A percentile compares a stretch with the other conserved stretches of the same genome.
Evolutionary conservation across 192 early-diverging fungal genomes (phyloP).

Genomic region (Entomortierella lignicola): DNA sequence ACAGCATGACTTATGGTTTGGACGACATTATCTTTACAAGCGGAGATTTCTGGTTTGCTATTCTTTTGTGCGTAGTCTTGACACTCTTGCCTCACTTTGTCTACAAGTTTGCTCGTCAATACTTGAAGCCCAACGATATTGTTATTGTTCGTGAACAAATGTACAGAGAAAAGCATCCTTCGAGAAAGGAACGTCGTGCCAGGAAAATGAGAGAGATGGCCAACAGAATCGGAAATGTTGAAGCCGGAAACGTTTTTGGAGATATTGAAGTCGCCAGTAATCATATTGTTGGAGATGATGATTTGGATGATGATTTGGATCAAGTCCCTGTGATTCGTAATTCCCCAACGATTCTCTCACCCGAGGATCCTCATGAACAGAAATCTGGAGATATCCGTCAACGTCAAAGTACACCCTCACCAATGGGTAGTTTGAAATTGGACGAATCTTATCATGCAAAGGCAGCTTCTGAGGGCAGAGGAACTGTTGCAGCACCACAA

Average conservation of each 20-base stretch:
- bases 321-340: conserved; percentile 46
- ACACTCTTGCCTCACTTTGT: conserved; percentile 82
- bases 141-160: conserved; percentile 88
- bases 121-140: conserved; percentile 82
- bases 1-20: conserved; percentile 64
- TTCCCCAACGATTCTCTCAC: conserved; percentile 44
- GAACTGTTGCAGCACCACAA: no score
- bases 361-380: conserved; percentile 39
- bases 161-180: conserved; percentile 49
- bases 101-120: conserved; percentile 73
- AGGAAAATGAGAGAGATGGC: conserved; percentile 43
- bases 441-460: conserved; percentile 36
- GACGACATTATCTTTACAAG: conserved; percentile 70
- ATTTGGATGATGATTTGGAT: conserved; percentile 38
- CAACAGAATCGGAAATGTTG: conserved; percentile 17
- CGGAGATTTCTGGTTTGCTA: conserved; percentile 75
- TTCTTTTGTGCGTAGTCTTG: conserved; percentile 66
- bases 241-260: conserved; percentile 28
- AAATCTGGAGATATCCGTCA: conserved; percentile 45
- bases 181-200: conserved; percentile 51
- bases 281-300: conserved; percentile 44
- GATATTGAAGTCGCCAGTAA: conserved; percentile 18
- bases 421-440: conserved; percentile 36
- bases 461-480: conserved; percentile 9
- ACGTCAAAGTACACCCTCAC: conserved; percentile 35